Evolutionary conservation across 768 basidiomycete species (phyloP).

Genomic region (Auricularia sp.): DNA sequence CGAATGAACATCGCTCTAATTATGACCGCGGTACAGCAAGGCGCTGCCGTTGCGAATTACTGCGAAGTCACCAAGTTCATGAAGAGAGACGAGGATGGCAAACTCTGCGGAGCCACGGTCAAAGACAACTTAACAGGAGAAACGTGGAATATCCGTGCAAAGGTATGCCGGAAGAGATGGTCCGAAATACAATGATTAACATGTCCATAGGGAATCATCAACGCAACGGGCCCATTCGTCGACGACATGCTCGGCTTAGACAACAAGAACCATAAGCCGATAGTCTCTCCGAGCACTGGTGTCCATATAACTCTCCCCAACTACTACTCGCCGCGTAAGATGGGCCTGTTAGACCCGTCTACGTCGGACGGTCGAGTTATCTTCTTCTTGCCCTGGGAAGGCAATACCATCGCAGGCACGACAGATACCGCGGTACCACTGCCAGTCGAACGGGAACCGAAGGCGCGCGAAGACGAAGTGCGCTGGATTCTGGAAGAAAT

Average conservation of each 20-base stretch:
- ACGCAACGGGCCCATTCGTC: constrained; percentile 92
- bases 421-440: constrained; percentile 67
- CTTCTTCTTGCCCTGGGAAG: constrained; percentile 99
- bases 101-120: constrained; percentile 64
- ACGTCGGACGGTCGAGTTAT: constrained; percentile 96
- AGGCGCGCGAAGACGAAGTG: constrained; percentile 87
- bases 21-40: constrained; percentile 88
- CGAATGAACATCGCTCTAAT: constrained; percentile 96
- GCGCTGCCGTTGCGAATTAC: constrained; percentile 84
- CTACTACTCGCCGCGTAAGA: constrained; percentile 89
- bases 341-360: constrained; percentile 92
- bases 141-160: constrained; percentile 73
- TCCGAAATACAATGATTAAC: not conserved
- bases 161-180: constrained; percentile 31
- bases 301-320: constrained; percentile 95
- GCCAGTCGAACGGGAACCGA: constrained; percentile 60
- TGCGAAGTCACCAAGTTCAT: constrained; percentile 71
- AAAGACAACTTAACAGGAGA: constrained; percentile 77
- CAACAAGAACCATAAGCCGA: constrained; percentile 64
- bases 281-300: constrained; percentile 87
- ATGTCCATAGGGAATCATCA: constrained; percentile 68
- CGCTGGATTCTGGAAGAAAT: constrained; percentile 96
- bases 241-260: constrained; percentile 81
- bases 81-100: constrained; percentile 50
- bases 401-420: constrained; percentile 93